Percentiles rank a stretch among this genome's conserved stretches.
These are phyloP conservation scores for Limnanthes douglasii DNA, from an alignment of 345 rosid species.

Conservation along the genomic window DNA sequence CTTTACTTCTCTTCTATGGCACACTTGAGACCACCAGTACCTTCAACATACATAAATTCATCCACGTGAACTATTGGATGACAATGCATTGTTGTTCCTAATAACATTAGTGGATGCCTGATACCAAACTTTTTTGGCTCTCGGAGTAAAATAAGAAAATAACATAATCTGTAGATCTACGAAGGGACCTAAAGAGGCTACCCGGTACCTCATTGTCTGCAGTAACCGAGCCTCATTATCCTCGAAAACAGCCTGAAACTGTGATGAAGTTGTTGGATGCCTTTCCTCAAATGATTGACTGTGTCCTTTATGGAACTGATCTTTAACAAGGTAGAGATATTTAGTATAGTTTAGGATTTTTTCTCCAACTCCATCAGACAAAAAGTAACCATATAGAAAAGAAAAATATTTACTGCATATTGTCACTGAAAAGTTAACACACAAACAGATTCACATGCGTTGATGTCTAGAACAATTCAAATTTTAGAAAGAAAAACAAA, in stretches of 20 bases:
- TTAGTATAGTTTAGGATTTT: conserved; percentile 34
- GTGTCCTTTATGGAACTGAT: conserved; percentile 41
- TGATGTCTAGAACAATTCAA: no score
- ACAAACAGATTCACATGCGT: neutral
- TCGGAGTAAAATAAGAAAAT: no score
- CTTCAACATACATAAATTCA: no score
- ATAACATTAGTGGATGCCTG: conserved; percentile 24
- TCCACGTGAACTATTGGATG: conserved; percentile 11
- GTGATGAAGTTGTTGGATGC: conserved; percentile 39
- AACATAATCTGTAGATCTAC: conserved; percentile 1
- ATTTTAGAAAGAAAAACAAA: no score
- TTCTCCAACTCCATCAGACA: conserved; percentile 1
- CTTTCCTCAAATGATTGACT: conserved; percentile 31
- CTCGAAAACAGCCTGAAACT: conserved; percentile 53
- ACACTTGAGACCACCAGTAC: no score
- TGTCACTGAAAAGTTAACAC: neutral
- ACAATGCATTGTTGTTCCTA: conserved; percentile 14
- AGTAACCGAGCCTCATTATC: conserved; percentile 39
- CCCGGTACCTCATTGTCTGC: conserved; percentile 27
- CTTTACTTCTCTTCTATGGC: no score
- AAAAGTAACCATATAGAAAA: no score
- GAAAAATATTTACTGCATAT: neutral
- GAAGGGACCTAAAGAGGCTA: neutral
- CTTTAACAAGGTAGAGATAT: conserved; percentile 52
- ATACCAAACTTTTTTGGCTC: no score